Evolutionary conservation across 1,284 basidiomycete genomes (phyloP), one percentile per base, ranked within the genome.

Genomic region (Xanthoconium separans): DNA sequence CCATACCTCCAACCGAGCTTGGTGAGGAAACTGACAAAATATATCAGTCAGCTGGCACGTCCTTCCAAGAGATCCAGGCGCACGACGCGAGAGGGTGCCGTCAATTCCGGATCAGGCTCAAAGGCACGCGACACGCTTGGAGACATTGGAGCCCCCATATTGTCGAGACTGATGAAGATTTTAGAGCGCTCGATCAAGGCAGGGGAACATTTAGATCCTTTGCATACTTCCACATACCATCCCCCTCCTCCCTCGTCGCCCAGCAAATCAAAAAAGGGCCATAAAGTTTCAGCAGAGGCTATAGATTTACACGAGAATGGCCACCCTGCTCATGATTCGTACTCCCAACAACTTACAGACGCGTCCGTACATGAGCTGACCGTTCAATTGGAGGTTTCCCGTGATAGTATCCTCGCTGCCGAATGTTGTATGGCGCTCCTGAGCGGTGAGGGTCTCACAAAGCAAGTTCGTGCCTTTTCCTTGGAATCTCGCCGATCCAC

Each of bases 371-470:
- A 81, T 20, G 75, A 72, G 24, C 60, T 89, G 12, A 70, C 78
- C 2, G 68, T 66, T 41, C 66, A 70, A 13, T 69, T 93, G 34
- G 82, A 86, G 49, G 63, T 79, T 22, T 84, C 85, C 6, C 75
- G 80, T 40, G 86, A 91, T 60, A 88, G 87, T 44, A 79, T 91
- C 4, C 62, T 90, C 9, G 91, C 91, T 5, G 90, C 91, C 0
- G 89, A 95, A 63, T 93, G 91, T 61, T 87, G 84, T 57, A 78
- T 97, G 54, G 81, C 85, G 0, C 70, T 96, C 8, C 77, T 97
- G 15, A 82, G 83, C 0, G 86, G 85, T 34, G 90, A 94, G 58
- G 78, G 87, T 27, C 72, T 96, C 45, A 83, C 90, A 4, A 94
- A 94, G 67, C 90, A 93, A 80, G 92, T 91, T 55, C 42, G 82